Evolutionary conservation across 106 monocot genomes (phyloP), one percentile per base, ranked within the genome.

Genomic region (Chionographis japonica): DNA sequence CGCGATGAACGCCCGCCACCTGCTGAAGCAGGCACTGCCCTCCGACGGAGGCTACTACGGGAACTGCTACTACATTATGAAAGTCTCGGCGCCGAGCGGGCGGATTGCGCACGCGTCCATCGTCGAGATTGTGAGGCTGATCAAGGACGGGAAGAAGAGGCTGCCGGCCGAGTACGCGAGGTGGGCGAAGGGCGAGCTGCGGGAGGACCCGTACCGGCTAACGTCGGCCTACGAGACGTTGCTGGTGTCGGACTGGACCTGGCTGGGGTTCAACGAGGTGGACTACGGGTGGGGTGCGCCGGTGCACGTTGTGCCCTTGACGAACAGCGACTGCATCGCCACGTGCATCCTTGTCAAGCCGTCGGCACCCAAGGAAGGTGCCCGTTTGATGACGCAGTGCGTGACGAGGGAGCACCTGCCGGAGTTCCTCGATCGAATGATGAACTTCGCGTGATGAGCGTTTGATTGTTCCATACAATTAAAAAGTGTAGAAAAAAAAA

Each of bases 241-340:
- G 63, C 79, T 81, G 20, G 75, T 86, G 3, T 86, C 86, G 13
- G 86, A 86, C 9, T 86, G 86, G 86, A 82, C 74, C 0, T 27
- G 78, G 61, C 7, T 86, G 40, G 86, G 86, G 19, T 86, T 86
- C 58, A 41, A 43, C 3, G 82, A 86, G 78, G 78, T 69, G 10
- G 86, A 86, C 38, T 86, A 82, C 40, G 86, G 86, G 13, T 86
- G 86, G 86, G 86, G 86, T 2, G n/a, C 38, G 39, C 78, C 86
- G 19, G 35, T 75, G 38, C 71, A 82, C 16, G 75, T 82, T 4
- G 55, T 82, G 6, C 86, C 86, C 0, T 78, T 82, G 40, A 53
- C 74, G 7, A 78, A 78, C 60, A 40, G 37, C 38, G 61, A 72
- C 2, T 75, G 75, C 42, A 82, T 86, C 75, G 86, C 82, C 15